phyloP scores from a whole-genome alignment of 192 early-diverging fungal species.

The Paraglomus brasilianum region DNA sequence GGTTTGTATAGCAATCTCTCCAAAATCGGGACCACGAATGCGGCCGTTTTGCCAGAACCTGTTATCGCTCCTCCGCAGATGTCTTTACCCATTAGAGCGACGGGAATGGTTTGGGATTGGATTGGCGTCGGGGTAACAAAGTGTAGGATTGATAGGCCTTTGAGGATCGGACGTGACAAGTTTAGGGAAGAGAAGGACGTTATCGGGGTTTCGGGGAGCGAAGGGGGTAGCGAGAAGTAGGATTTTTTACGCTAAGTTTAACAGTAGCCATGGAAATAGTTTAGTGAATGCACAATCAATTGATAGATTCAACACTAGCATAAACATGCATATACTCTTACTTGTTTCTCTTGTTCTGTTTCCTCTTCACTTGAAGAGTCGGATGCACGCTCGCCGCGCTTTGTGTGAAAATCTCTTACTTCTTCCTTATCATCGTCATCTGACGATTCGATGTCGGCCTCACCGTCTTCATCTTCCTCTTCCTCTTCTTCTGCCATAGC shows the following conservation, averaged over 20 bases:
- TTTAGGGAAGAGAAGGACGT: conserved; percentile 92
- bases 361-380: conserved; percentile 33
- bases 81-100: conserved; percentile 93
- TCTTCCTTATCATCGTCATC: conserved; percentile 37
- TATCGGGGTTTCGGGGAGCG: conserved; percentile 43
- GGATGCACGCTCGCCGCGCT: no score
- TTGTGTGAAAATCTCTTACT: conserved; percentile 21
- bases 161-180: conserved; percentile 93
- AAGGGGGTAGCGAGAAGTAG: conserved; percentile 57
- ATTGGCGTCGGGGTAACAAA: conserved; percentile 94
- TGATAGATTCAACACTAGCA: background rate
- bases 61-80: conserved; percentile 98
- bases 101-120: conserved; percentile 88
- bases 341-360: conserved; percentile 47
- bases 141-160: conserved; percentile 83
- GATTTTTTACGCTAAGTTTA: conserved; percentile 53
- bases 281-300: background rate
- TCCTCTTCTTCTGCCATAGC: conserved; percentile 41
- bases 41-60: conserved; percentile 97
- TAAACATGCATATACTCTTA: conserved; percentile 16
- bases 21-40: conserved; percentile 93
- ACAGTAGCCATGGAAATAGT: background rate
- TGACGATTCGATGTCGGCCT: background rate
- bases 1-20: conserved; percentile 93
- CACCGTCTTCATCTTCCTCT: conserved; percentile 39